Percentiles rank a stretch among this genome's conserved stretches.
These are phyloP conservation scores for Laburnicola sp. DNA, from an alignment of 2,329 filamentous ascomycete genomes.

Conservation along the genomic window DNA sequence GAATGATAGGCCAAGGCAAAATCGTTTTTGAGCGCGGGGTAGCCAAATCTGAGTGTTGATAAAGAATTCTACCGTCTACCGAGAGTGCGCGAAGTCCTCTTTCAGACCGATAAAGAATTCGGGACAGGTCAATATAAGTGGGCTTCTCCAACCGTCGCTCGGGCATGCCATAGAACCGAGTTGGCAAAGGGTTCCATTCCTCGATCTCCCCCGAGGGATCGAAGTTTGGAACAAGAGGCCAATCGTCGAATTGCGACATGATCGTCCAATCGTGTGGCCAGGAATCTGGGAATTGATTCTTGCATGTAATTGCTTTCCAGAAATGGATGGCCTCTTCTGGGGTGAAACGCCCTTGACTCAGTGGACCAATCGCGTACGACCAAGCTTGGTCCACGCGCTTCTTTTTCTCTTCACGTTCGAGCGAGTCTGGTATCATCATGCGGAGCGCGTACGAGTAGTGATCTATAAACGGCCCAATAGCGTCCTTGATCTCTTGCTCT, in stretches of 20 bases:
- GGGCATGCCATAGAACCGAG: constrained; percentile 11
- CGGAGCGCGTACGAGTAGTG: constrained; percentile 34
- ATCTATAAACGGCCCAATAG: constrained; percentile 43
- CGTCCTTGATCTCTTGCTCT: constrained; percentile 25
- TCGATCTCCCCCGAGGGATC: constrained; percentile 17
- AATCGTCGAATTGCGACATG: constrained; percentile 1
- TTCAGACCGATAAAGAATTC: too few species aligned
- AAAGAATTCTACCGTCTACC: neutral
- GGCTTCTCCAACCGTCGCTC: constrained; percentile 14
- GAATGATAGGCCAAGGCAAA: constrained; percentile 5
- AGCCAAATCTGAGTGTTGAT: neutral
- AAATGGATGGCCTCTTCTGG: constrained; percentile 33
- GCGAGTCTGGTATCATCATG: constrained; percentile 23
- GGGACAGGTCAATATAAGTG: constrained; percentile 32
- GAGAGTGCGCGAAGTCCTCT: too few species aligned
- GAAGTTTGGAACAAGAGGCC: constrained; percentile 22
- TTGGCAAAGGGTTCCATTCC: constrained; percentile 34
- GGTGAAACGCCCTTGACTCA: constrained; percentile 34
- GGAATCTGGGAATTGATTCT: neutral
- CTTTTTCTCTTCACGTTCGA: constrained; percentile 15
- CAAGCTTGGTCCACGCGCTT: constrained; percentile 27
- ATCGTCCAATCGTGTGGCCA: neutral
- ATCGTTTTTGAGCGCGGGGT: neutral
- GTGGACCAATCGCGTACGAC: constrained; percentile 30
- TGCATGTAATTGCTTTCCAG: constrained; percentile 22